Evolutionary conservation across 2,329 filamentous ascomycete species (phyloP).

Genomic region (Diaporthe citrichinensis): DNA sequence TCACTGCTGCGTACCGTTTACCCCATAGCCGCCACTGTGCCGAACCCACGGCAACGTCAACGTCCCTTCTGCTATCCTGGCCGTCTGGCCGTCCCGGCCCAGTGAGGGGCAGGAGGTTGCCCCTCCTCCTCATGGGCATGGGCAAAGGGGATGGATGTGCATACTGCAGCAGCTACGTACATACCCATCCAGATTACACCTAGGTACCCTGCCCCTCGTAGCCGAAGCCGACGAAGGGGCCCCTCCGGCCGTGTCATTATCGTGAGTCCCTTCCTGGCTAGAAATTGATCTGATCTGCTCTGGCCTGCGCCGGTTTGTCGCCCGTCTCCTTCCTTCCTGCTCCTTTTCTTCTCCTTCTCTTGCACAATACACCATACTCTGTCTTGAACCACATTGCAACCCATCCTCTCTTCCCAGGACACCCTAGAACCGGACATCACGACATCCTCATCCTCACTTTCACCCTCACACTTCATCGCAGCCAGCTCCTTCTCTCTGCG

Average conservation of each 20-base stretch:
- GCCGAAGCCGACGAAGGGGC: constrained; percentile 14
- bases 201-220: constrained; percentile 16
- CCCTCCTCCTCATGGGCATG: background rate
- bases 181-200: background rate
- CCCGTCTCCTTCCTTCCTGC: constrained; percentile 18
- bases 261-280: constrained; percentile 42
- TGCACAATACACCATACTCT: background rate
- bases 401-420: background rate
- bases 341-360: background rate
- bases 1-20: constrained; percentile 33
- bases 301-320: constrained; percentile 18
- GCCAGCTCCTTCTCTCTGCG: background rate
- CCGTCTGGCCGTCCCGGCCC: background rate
- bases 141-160: background rate
- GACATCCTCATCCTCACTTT: background rate
- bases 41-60: constrained; percentile 15
- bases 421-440: constrained; percentile 4
- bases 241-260: constrained; percentile 39
- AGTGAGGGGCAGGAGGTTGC: constrained; percentile 4
- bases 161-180: too few species aligned
- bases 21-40: constrained; percentile 35
- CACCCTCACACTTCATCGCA: background rate
- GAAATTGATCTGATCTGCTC: constrained; percentile 12
- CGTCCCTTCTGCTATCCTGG: background rate
- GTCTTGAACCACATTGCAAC: background rate